Evolutionary conservation across 2,329 filamentous ascomycete genomes (phyloP).

Genomic region (Phialemoniopsis sp.): DNA sequence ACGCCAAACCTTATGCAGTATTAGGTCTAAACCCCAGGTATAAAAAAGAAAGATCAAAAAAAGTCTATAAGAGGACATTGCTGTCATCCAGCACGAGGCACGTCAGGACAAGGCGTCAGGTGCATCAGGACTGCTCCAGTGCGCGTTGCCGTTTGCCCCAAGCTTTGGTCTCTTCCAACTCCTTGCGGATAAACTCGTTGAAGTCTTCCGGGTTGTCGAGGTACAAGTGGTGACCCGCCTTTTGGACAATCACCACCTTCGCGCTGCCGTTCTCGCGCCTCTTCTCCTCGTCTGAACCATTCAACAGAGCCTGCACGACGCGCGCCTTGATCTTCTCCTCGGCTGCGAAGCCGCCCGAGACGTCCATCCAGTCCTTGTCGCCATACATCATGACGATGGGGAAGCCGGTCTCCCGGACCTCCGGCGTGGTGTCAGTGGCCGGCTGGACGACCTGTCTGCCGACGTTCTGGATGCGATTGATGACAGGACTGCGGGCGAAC

Average conservation of each 20-base stretch:
- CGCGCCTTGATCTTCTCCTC: constrained; percentile 74
- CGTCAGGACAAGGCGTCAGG: too few species aligned
- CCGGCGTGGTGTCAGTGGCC: constrained; percentile 21
- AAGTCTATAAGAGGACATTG: too few species aligned
- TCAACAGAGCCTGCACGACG: constrained; percentile 52
- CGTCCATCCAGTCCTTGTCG: constrained; percentile 98
- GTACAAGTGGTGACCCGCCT: constrained; percentile 57
- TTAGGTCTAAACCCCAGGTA: too few species aligned
- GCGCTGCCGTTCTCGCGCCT: constrained; percentile 71
- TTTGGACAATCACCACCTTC: constrained; percentile 73
- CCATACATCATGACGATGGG: constrained; percentile 95
- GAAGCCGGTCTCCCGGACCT: constrained; percentile 57
- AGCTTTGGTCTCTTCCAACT: constrained; percentile 46
- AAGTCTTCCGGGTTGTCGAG: constrained; percentile 56
- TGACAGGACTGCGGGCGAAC: constrained; percentile 82
- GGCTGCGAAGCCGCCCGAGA: constrained; percentile 76
- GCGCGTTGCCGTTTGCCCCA: constrained; percentile 11
- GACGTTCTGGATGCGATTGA: constrained; percentile 80
- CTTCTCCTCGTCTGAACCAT: constrained; percentile 64
- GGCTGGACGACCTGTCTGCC: constrained; percentile 62
- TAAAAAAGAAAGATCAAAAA: too few species aligned
- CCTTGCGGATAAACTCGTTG: constrained; percentile 46
- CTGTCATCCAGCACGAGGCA: too few species aligned
- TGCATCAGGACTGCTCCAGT: not conserved
- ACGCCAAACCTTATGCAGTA: too few species aligned